Evolutionary conservation across 179 eudicot species (phyloP).

Genomic region (Corrigiola litoralis): DNA sequence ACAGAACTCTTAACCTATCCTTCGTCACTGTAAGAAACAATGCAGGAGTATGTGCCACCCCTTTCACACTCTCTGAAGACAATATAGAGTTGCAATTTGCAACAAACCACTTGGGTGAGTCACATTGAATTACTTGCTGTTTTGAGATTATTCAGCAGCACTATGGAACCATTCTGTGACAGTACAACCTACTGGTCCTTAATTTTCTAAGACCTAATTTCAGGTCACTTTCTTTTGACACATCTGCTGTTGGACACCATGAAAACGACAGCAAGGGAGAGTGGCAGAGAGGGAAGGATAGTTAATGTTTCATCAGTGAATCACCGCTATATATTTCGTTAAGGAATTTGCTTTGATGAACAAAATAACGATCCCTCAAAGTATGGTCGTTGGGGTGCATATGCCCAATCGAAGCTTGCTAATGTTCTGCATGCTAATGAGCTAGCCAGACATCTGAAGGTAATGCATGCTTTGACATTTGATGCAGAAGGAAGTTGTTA

Average conservation of each 20-base stretch:
- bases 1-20: conserved; percentile 11
- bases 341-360: conserved; percentile 77
- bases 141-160: too few species aligned
- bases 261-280: conserved; percentile 57
- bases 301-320: conserved; percentile 79
- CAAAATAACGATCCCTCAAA: conserved; percentile 61
- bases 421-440: conserved; percentile 72
- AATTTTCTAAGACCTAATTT: conserved; percentile 15
- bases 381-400: conserved; percentile 49
- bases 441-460: conserved; percentile 65
- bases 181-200: background rate
- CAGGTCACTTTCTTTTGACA: conserved; percentile 89
- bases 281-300: conserved; percentile 70
- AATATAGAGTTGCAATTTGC: conserved; percentile 79
- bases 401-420: conserved; percentile 86
- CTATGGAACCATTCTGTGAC: too few species aligned
- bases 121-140: background rate
- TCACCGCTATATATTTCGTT: conserved; percentile 48
- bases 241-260: conserved; percentile 68
- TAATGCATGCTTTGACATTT: too few species aligned
- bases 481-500: too few species aligned
- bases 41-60: conserved; percentile 72
- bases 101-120: conserved; percentile 72
- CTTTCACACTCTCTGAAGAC: conserved; percentile 66
- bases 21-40: conserved; percentile 55